phyloP scores from a whole-genome alignment of 2,329 filamentous ascomycete species.

The Furcasterigmium sp. region DNA sequence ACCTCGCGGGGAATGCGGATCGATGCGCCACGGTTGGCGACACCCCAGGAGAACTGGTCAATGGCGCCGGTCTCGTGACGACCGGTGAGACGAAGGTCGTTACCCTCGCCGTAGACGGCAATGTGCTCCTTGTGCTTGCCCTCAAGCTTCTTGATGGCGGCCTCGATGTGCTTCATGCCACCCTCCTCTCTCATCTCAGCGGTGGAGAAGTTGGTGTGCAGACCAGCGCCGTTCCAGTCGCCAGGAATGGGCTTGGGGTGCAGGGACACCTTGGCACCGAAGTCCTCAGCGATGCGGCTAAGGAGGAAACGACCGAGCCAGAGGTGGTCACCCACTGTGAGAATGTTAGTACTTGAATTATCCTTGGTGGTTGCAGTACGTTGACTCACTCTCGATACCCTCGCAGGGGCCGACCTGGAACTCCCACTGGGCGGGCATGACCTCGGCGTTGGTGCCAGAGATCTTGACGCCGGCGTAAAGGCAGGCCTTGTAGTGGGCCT shows the following conservation, averaged over 20 bases:
- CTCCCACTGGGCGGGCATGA: conserved; percentile 98
- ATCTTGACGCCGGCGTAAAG: conserved; percentile 76
- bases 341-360: conserved; percentile 23
- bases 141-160: conserved; percentile 77
- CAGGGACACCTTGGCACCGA: conserved; percentile 91
- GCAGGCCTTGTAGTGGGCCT: conserved; percentile 80
- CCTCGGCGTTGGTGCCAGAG: conserved; percentile 97
- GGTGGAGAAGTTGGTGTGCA: conserved; percentile 92
- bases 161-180: conserved; percentile 93
- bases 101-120: conserved; percentile 91
- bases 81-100: conserved; percentile 89
- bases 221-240: conserved; percentile 84
- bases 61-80: conserved; percentile 91
- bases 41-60: conserved; percentile 88
- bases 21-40: conserved; percentile 91
- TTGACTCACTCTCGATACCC: conserved; percentile 70
- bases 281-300: conserved; percentile 88
- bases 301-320: conserved; percentile 83
- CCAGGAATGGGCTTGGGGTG: conserved; percentile 93
- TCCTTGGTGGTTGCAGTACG: too few relatives aligned
- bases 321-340: conserved; percentile 83
- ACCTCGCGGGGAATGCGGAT: conserved; percentile 87
- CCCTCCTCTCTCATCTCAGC: conserved; percentile 79
- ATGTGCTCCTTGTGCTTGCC: conserved; percentile 78
- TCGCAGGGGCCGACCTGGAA: conserved; percentile 91